Conservation (phyloP, 1,284 basidiomycete genomes). For the Leccinum pachyderme region DNA sequence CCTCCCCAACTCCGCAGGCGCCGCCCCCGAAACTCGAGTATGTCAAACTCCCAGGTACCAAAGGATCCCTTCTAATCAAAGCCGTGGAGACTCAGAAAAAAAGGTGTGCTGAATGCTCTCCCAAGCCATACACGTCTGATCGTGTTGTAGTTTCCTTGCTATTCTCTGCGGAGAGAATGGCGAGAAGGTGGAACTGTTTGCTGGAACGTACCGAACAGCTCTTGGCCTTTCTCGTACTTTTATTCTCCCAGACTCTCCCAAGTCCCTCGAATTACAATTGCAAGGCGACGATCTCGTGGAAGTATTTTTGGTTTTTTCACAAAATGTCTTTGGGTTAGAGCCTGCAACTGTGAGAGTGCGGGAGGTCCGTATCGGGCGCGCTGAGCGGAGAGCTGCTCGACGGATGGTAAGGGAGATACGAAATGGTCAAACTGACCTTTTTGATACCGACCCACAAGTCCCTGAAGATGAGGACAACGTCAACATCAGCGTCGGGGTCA, state of each 20-base stretch:
- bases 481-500: slow-evolving; percentile 62
- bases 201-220: slow-evolving; percentile 79
- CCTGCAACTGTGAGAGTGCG: slow-evolving; percentile 88
- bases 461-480: slow-evolving; percentile 56
- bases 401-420: slow-evolving; percentile 67
- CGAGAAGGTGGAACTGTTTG: slow-evolving; percentile 89
- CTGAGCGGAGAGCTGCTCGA: slow-evolving; percentile 78
- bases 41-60: slow-evolving; percentile 87
- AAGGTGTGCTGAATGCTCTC: slow-evolving; percentile 50
- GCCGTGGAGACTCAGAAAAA: slow-evolving; percentile 84
- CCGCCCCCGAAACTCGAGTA: slow-evolving; percentile 86
- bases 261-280: slow-evolving; percentile 81
- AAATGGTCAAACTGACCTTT: slow-evolving; percentile 44
- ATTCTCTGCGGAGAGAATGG: slow-evolving; percentile 89
- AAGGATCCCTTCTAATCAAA: slow-evolving; percentile 76
- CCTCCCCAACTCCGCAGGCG: slow-evolving; percentile 44
- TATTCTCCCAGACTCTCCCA: slow-evolving; percentile 83
- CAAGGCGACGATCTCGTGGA: slow-evolving; percentile 89
- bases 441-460: slow-evolving; percentile 45
- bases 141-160: slow-evolving; percentile 68
- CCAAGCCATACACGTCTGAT: slow-evolving; percentile 5
- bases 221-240: slow-evolving; percentile 81
- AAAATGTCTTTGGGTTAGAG: slow-evolving; percentile 86
- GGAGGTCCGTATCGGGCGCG: slow-evolving; percentile 83
- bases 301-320: slow-evolving; percentile 82